These are phyloP conservation scores for Prunus kanzakura DNA, from an alignment of 306 rosid species.

Conservation along the genomic window DNA sequence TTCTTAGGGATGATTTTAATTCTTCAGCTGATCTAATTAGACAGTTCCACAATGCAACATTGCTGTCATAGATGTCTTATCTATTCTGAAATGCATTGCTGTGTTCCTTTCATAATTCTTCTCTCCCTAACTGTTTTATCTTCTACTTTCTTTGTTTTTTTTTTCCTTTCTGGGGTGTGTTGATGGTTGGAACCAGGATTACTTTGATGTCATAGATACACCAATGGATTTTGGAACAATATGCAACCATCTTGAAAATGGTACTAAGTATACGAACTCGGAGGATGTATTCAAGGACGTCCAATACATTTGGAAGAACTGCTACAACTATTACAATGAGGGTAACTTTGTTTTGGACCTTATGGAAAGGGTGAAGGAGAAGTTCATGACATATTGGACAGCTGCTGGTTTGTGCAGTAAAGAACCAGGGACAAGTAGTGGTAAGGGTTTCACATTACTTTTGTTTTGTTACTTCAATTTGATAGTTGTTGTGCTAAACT, in stretches of 20 bases:
- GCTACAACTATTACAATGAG: conserved; percentile 59
- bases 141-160: background rate
- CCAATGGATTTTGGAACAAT: conserved; percentile 82
- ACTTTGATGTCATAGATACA: conserved; percentile 59
- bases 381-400: conserved; percentile 62
- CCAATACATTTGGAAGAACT: conserved; percentile 63
- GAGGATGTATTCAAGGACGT: conserved; percentile 61
- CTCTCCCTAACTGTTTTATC: background rate
- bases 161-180: background rate
- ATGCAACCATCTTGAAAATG: conserved; percentile 55
- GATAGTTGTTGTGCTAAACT: background rate
- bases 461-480: background rate
- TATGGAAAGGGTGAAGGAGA: conserved; percentile 68
- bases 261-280: conserved; percentile 51
- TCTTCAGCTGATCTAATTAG: background rate
- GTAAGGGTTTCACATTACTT: conserved; percentile 27
- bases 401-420: conserved; percentile 57
- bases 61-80: background rate
- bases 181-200: conserved; percentile 57
- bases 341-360: conserved; percentile 71
- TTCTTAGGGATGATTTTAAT: background rate
- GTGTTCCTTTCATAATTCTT: background rate
- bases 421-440: conserved; percentile 37
- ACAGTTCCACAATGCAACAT: background rate
- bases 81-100: background rate